These are phyloP conservation scores for Spergularia marina DNA, from an alignment of 148 eudicot species.

Conservation along the genomic window DNA sequence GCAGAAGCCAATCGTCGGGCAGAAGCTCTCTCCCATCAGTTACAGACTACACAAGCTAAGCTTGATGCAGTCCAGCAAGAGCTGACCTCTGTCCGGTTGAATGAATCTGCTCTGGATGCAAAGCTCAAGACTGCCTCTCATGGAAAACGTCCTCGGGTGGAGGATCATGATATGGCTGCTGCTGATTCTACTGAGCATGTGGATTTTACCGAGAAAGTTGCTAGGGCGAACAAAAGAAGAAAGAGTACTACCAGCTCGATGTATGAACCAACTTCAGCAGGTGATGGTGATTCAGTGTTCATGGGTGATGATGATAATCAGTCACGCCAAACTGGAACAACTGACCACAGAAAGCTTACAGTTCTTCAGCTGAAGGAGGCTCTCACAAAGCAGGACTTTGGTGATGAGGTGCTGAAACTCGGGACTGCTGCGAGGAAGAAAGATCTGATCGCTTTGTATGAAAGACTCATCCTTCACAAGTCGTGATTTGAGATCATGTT, in stretches of 20 bases:
- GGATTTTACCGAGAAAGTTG: constrained; percentile 38
- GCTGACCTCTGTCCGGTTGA: constrained; percentile 61
- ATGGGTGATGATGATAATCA: constrained; percentile 55
- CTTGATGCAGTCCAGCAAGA: constrained; percentile 76
- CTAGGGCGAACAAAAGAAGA: constrained; percentile 55
- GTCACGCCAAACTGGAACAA: constrained; percentile 53
- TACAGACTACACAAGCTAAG: constrained; percentile 80
- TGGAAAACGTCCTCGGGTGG: constrained; percentile 68
- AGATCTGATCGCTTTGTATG: constrained; percentile 77
- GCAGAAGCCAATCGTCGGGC: constrained; percentile 86
- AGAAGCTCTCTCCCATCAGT: constrained; percentile 69
- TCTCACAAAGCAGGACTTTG: constrained; percentile 72
- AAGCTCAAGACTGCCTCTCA: constrained; percentile 69
- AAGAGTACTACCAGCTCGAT: constrained; percentile 59
- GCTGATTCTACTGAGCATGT: constrained; percentile 52
- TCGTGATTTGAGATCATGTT: constrained; percentile 27
- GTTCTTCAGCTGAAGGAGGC: constrained; percentile 70
- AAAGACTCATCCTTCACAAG: constrained; percentile 62
- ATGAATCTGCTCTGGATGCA: constrained; percentile 68
- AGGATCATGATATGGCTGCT: constrained; percentile 62
- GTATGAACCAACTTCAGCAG: constrained; percentile 38
- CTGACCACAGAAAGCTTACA: constrained; percentile 72
- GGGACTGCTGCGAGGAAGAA: constrained; percentile 70
- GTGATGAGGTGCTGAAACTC: constrained; percentile 75
- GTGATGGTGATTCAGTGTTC: constrained; percentile 66